Evolutionary conservation across 1,284 basidiomycete species (phyloP).

Genomic region (Fomitopsis palustris): DNA sequence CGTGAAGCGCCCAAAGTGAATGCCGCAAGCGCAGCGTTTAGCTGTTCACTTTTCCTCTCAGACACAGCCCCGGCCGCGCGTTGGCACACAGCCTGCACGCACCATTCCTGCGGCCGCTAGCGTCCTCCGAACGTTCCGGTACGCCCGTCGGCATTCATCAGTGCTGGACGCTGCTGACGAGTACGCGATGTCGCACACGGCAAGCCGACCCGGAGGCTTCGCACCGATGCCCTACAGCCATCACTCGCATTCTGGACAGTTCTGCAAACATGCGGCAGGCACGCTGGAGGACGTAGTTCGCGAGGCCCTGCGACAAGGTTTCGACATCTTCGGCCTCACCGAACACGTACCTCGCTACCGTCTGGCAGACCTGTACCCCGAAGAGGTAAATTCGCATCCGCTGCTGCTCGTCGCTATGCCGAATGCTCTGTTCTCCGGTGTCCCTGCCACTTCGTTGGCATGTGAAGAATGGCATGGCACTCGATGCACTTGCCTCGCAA

Average conservation of each 20-base stretch:
- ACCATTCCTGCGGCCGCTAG: neutral
- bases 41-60: neutral
- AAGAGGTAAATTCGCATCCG: slow-evolving; percentile 65
- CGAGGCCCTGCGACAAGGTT: slow-evolving; percentile 77
- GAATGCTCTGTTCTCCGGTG: neutral
- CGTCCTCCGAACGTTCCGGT: neutral
- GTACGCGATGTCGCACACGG: neutral
- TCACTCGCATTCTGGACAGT: slow-evolving; percentile 96
- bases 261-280: slow-evolving; percentile 87
- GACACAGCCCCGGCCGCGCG: neutral
- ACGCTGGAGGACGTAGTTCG: slow-evolving; percentile 77
- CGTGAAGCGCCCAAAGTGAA: slow-evolving; percentile 5
- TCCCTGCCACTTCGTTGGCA: neutral
- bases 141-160: neutral
- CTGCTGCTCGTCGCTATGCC: neutral
- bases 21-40: neutral
- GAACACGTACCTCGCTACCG: slow-evolving; percentile 94
- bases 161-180: neutral
- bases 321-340: slow-evolving; percentile 84
- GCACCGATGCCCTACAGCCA: slow-evolving; percentile 81
- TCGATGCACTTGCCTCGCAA: slow-evolving; percentile 46
- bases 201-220: neutral
- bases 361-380: slow-evolving; percentile 83
- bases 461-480: slow-evolving; percentile 44
- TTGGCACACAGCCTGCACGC: neutral